These are phyloP conservation scores for Aspergillus pseudoviridinutans DNA, from an alignment of 2,329 filamentous ascomycete species.

Conservation along the genomic window DNA sequence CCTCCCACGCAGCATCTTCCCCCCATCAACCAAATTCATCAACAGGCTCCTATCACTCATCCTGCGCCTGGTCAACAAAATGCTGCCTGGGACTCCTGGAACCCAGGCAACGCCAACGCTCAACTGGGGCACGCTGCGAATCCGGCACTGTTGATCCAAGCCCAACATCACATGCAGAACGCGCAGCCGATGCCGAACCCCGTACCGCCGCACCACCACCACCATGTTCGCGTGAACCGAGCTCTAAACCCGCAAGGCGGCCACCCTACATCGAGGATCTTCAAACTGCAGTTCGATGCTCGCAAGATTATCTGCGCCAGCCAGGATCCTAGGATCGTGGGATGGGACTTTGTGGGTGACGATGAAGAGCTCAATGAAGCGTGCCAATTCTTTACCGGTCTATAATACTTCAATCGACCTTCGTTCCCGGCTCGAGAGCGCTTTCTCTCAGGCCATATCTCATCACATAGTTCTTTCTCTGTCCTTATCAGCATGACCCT, in stretches of 20 bases:
- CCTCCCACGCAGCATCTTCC: neutral
- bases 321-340: constrained; percentile 85
- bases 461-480: neutral
- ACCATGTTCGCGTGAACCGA: constrained; percentile 9
- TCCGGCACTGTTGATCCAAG: neutral
- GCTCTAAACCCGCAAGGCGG: constrained; percentile 27
- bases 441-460: neutral
- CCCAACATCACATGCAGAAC: neutral
- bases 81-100: neutral
- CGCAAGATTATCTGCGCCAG: constrained; percentile 91
- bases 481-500: neutral
- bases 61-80: neutral
- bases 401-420: constrained; percentile 19
- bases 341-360: constrained; percentile 94
- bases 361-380: constrained; percentile 77
- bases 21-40: neutral
- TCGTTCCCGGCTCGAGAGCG: neutral
- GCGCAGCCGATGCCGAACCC: neutral
- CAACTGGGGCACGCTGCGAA: neutral
- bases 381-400: constrained; percentile 66
- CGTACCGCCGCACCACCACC: neutral
- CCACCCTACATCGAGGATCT: constrained; percentile 61
- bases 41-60: neutral
- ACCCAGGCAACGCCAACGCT: neutral
- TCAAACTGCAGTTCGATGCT: constrained; percentile 95